phyloP scores from a whole-genome alignment of 106 monocot species.

The Apostasia ramifera region DNA sequence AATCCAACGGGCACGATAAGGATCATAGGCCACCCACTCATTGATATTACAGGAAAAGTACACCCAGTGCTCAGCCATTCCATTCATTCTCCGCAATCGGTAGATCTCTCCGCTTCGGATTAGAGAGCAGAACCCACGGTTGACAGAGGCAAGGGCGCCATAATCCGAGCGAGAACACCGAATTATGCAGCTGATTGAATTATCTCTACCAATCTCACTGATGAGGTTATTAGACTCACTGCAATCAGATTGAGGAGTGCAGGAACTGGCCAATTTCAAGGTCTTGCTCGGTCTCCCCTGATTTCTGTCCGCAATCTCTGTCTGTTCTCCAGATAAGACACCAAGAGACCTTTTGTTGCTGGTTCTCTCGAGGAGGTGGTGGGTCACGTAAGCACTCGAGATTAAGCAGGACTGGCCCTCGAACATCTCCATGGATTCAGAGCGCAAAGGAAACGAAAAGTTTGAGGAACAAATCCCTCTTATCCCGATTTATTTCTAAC shows the following conservation, averaged over 20 bases:
- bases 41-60: conserved; percentile 73
- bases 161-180: conserved; percentile 53
- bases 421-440: conserved; percentile 32
- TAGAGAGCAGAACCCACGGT: conserved; percentile 40
- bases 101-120: conserved; percentile 63
- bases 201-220: conserved; percentile 41
- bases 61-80: conserved; percentile 55
- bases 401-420: conserved; percentile 69
- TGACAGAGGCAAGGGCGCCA: conserved; percentile 41
- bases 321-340: conserved; percentile 1
- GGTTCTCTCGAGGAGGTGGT: conserved; percentile 43
- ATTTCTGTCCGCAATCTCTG: conserved; percentile 1
- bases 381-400: conserved; percentile 51
- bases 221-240: conserved; percentile 26
- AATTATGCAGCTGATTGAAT: conserved; percentile 53
- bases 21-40: conserved; percentile 68
- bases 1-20: conserved; percentile 47
- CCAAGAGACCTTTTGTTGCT: conserved; percentile 25
- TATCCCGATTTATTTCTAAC: background rate
- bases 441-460: background rate
- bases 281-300: background rate
- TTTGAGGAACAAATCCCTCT: background rate
- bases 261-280: background rate
- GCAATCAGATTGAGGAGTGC: conserved; percentile 1
- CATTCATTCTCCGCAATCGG: conserved; percentile 26